Evolutionary conservation across 257 asterid genomes (phyloP), one percentile per base, ranked within the genome.

Genomic region (Galeopsis tetrahit): DNA sequence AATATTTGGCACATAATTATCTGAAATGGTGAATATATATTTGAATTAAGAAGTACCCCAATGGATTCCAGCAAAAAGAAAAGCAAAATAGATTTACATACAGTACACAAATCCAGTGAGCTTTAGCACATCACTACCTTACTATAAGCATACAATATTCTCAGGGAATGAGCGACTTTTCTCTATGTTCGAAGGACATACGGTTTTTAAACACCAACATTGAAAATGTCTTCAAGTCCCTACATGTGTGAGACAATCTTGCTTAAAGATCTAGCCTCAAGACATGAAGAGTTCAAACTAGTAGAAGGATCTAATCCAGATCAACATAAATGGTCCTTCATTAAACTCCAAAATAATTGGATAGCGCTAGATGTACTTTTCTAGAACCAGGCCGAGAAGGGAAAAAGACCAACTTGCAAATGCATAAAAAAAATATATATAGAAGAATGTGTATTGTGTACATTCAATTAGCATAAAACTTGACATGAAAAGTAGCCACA

Each of bases 281-380:
- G 70, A 74, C 75, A 64, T 21, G 28, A 21, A 31, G 83, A 78
- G 78, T 82, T 78, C 75, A 83, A 78, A 82, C 86, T 82, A 76
- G 83, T 51, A 35, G 83, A 79, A 67, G 86, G 69, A 79, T 83
- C 86, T 82, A 82, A 72, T 52, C 70, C 79, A 76, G 66, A 78
- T 71, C 28, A 70, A 60, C 44, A 78, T 63, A 62, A 75, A 71
- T 38, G 66, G 59, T 35, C 71, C 51, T 70, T 65, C 75, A 60
- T 67, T 71, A 77, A 73, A 77, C 75, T 66, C 74, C 59, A 67
- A 67, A 75, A 74, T 33, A 51, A 33, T 56, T 34, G 34, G 59
- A 21, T 21, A 21, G 28, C 1, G 28, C 28, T 21, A 21, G 28
- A 63, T 21, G 6, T 51, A 59, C 51, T 52, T 49, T 60, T 79